Evolutionary conservation across 2,329 filamentous ascomycete species (phyloP), one percentile per base, ranked within the genome.

Genomic region (Phaeoacremonium minimum): DNA sequence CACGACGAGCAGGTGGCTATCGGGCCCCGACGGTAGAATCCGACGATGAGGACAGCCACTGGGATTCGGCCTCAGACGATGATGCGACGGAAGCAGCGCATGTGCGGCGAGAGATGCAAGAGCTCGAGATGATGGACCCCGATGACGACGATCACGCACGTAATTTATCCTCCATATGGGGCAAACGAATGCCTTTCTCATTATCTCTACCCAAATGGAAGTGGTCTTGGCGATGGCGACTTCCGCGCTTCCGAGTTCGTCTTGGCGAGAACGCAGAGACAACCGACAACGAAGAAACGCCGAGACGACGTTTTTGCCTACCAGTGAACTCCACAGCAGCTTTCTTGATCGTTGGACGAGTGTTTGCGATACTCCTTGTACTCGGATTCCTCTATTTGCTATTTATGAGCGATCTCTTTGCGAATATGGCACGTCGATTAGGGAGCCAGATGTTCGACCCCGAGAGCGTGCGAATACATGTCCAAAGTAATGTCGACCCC

Each of bases 81-180:
- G 66, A 66, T 28, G 55, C 58, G 35, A 57, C 60, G 19, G 74
- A 85, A 46, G 78, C 78, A 26, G 78, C 77, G 19, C 78, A 81
- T 44, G 73, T 93, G 50, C 80, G 87, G 44, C 76, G 84, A 47
- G 87, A 93, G 62, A 83, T 97, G 67, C 80, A 94, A 55, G 85
- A 96, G 73, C 81, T 95, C 74, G 88, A 94, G 48, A 78, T 94
- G 29, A 77, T 88, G 51, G 88, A 94, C 48, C 78, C 80, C 18
- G 53, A 64, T 15, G 58, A 64, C 33, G 43, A 41, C 54, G 60
- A 40, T 49, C 63, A 43, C 39, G 42, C 42, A 15, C 52, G 36
- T 17, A 48, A 41, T 9, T 58, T 63, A 18, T 57, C 67, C 16
- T 68, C 65, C 3, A 55, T 66, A 36, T 79, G 73, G 68, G 66